Conservation (phyloP, 2,329 filamentous ascomycete species). For the Torrubiella hemipterigena region DNA sequence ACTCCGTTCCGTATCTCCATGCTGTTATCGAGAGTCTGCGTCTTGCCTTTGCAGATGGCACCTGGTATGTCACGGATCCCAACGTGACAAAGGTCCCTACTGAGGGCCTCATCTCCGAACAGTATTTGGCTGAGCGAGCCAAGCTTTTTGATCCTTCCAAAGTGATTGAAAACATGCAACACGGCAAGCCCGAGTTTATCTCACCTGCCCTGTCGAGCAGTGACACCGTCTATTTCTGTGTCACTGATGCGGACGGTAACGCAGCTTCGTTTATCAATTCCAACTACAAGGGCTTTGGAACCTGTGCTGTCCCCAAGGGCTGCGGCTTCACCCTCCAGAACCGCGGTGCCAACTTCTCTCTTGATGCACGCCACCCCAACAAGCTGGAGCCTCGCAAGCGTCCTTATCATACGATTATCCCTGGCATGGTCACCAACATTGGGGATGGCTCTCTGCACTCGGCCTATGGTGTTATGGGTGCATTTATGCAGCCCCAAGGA, state of each 20-base stretch:
- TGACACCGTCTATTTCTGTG: constrained; percentile 91
- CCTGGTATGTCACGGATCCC: constrained; percentile 85
- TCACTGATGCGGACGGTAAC: constrained; percentile 72
- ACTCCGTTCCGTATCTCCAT: constrained; percentile 71
- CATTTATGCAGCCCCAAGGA: constrained; percentile 96
- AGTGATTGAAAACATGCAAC: constrained; percentile 47
- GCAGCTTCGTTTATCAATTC: constrained; percentile 95
- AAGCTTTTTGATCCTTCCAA: constrained; percentile 44
- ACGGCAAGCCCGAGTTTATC: constrained; percentile 44
- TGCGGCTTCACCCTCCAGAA: constrained; percentile 95
- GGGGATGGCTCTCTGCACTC: constrained; percentile 64
- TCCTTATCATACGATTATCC: constrained; percentile 97
- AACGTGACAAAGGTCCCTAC: constrained; percentile 59
- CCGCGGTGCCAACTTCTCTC: constrained; percentile 75
- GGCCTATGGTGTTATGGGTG: constrained; percentile 94
- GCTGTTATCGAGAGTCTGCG: constrained; percentile 78
- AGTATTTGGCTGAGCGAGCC: constrained; percentile 63
- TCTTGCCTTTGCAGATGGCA: constrained; percentile 80
- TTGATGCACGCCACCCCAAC: constrained; percentile 65
- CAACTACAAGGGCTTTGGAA: constrained; percentile 85
- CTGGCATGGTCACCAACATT: constrained; percentile 72
- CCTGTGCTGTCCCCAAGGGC: constrained; percentile 68
- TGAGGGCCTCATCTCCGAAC: constrained; percentile 53
- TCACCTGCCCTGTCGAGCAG: constrained; percentile 71
- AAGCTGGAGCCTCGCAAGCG: constrained; percentile 68